phyloP scores from a whole-genome alignment of 163 green algal genomes.

The Prototheca wickerhamii region DNA sequence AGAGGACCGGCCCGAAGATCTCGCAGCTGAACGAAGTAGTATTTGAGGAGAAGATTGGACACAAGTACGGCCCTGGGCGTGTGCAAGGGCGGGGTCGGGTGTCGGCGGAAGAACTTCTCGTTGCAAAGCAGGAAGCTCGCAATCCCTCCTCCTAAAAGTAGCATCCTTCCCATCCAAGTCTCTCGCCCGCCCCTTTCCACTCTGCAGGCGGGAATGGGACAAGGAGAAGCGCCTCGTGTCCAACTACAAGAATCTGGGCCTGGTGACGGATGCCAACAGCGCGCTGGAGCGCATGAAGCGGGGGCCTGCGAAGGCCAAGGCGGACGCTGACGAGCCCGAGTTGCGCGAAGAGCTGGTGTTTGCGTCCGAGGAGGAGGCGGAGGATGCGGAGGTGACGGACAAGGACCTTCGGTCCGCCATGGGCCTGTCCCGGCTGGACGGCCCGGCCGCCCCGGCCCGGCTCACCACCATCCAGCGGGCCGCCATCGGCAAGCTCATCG shows the following conservation, averaged over 20 bases:
- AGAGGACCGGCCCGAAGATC: slow-evolving; percentile 28
- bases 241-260: slow-evolving; percentile 23
- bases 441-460: slow-evolving; percentile 26
- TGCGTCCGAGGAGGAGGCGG: neutral
- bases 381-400: neutral
- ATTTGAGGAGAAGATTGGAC: slow-evolving; percentile 24
- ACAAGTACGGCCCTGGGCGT: neutral
- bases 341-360: neutral
- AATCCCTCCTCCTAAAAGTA: neutral
- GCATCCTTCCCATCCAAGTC: neutral
- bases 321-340: neutral
- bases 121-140: neutral
- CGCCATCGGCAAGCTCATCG: slow-evolving; percentile 24
- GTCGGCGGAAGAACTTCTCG: too few species aligned
- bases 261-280: slow-evolving; percentile 20
- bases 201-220: slow-evolving; percentile 17
- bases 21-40: slow-evolving; percentile 10
- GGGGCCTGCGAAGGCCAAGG: neutral
- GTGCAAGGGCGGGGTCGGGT: neutral
- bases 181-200: neutral
- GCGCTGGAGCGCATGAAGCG: slow-evolving; percentile 19
- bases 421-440: slow-evolving; percentile 11
- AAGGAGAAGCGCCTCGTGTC: slow-evolving; percentile 4
- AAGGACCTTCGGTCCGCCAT: neutral
- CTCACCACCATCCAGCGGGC: slow-evolving; percentile 33